phyloP scores from a whole-genome alignment of 768 basidiomycete genomes.

The Vararia minispora region DNA sequence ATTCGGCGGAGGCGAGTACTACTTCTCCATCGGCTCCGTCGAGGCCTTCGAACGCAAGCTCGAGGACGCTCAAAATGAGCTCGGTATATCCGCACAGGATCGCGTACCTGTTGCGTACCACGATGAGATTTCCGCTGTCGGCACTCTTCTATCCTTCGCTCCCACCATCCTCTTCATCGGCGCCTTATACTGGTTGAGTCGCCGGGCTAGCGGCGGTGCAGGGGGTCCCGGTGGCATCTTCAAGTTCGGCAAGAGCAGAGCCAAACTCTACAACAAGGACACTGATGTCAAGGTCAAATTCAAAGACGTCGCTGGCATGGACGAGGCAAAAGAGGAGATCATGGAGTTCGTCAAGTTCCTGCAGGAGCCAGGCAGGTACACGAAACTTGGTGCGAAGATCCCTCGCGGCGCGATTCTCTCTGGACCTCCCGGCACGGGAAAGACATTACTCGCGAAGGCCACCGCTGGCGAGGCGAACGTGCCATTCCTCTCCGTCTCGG shows the following conservation, averaged over 20 bases:
- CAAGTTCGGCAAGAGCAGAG: conserved; percentile 91
- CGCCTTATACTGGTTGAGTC: conserved; percentile 79
- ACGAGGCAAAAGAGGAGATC: conserved; percentile 99
- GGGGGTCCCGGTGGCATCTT: conserved; percentile 84
- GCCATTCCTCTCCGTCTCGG: conserved; percentile 96
- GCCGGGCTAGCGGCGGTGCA: conserved; percentile 49
- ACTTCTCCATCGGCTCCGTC: conserved; percentile 95
- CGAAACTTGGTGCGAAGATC: conserved; percentile 95
- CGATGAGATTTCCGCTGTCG: conserved; percentile 82
- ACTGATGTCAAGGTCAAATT: conserved; percentile 90
- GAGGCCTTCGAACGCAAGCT: conserved; percentile 95
- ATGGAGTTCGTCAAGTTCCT: conserved; percentile 99
- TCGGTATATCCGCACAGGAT: conserved; percentile 85
- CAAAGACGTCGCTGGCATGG: conserved; percentile 98
- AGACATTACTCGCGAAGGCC: conserved; percentile 95
- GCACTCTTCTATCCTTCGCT: conserved; percentile 79
- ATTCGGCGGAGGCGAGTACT: conserved; percentile 53
- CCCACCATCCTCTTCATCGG: conserved; percentile 92
- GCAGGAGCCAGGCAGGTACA: conserved; percentile 90
- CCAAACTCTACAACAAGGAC: conserved; percentile 95
- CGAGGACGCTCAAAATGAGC: conserved; percentile 85
- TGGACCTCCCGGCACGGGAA: conserved; percentile 95
- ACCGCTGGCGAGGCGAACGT: conserved; percentile 97
- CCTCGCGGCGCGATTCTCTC: conserved; percentile 92
- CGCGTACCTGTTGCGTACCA: conserved; percentile 96